phyloP scores from a whole-genome alignment of 352 stramenopile species.

The Globisporangium spiculum region DNA sequence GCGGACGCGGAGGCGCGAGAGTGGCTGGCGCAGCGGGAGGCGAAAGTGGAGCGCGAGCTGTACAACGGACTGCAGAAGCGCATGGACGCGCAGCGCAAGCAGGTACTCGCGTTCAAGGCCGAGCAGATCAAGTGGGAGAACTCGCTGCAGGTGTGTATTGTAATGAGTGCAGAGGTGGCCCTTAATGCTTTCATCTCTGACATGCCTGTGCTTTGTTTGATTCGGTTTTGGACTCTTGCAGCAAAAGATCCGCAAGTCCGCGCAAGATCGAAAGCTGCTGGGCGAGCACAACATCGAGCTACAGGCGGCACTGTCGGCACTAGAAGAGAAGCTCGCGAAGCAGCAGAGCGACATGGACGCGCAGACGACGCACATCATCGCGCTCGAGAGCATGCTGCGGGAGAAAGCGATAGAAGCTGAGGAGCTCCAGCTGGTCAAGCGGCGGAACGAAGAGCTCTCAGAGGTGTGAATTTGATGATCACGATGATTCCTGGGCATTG shows the following conservation, averaged over 20 bases:
- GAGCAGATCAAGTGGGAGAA: constrained; percentile 85
- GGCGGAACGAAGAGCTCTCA: constrained; percentile 41
- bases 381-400: constrained; percentile 55
- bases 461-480: constrained; percentile 25
- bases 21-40: constrained; percentile 59
- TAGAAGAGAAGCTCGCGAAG: constrained; percentile 45
- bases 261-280: constrained; percentile 72
- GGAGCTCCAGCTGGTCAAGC: constrained; percentile 31
- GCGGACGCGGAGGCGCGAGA: constrained; percentile 42
- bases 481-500: not conserved
- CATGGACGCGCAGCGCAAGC: constrained; percentile 65
- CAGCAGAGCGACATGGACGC: constrained; percentile 55
- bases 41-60: constrained; percentile 50
- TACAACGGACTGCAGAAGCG: constrained; percentile 51
- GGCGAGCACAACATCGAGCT: constrained; percentile 83
- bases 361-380: constrained; percentile 57
- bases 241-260: constrained; percentile 46
- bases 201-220: not conserved
- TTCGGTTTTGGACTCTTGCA: not conserved
- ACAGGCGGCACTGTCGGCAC: constrained; percentile 43
- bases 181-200: not conserved
- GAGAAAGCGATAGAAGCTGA: constrained; percentile 40
- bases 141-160: constrained; percentile 52
- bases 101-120: constrained; percentile 76
- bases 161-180: not conserved